Evolutionary conservation across 371 early-diverging fungal genomes (phyloP), one percentile per base, ranked within the genome.

Genomic region (Mucor racemosus): DNA sequence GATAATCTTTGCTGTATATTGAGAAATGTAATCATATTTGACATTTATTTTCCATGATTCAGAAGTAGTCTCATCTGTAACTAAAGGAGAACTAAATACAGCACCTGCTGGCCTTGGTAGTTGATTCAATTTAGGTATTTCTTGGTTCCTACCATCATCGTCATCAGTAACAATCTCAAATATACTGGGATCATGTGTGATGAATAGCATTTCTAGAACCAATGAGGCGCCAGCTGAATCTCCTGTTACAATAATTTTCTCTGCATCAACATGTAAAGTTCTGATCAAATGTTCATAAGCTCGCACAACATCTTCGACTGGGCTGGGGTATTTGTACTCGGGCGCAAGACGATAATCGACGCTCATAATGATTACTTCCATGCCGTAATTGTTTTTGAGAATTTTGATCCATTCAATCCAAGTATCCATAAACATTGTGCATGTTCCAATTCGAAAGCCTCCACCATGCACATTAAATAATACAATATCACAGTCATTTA

Each of bases 401-500:
- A 74, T 53, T 21, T 73, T 70, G 34, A 82, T 74, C 82, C 82
- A 82, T 2, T 67, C 59, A 36, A 82, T 76, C 38, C 71, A 76
- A 2, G 79, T 73, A 39, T 79, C 82, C 79, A 79, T 79, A 55
- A 67, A 82, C 75, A 73, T 70, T 0, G 71, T 71, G 44, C 73
- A 59, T 3, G 63, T 70, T 14, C 82, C 82, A 33, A 82, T 60
- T 40, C 82, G 72, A 58, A 79, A 79, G 42, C 76, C 79, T 31
- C 79, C 82, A 48, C 79, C 82, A 50, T 79, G 82, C 0, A 81
- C 79, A 39, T 81, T 76, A 54, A 82, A 82, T 6, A 82, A 60
- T 1, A 82, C 53, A 10, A 79, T 66, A 50, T 77, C 76, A n/a
- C 75, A 72, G 40, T 71, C 74, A 26, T 74, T 64, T 21, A 77